phyloP scores from a whole-genome alignment of 2,329 filamentous ascomycete species.

The Neopestalotiopsis rosae region DNA sequence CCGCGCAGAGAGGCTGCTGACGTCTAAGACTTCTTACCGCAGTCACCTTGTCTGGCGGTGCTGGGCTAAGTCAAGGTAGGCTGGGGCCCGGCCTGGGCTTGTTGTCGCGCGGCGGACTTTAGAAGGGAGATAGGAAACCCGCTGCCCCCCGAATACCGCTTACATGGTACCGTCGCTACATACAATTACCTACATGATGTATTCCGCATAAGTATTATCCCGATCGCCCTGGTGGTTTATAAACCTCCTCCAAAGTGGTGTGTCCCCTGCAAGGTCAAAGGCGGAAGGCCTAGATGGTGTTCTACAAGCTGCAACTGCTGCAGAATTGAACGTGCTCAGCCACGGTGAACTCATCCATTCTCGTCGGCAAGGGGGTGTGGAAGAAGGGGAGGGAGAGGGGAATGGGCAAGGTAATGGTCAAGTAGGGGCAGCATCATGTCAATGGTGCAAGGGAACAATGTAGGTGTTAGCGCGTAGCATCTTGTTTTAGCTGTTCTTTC shows the following conservation, averaged over 20 bases:
- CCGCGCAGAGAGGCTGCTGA: background rate
- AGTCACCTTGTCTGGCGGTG: conserved; percentile 2
- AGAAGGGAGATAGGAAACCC: background rate
- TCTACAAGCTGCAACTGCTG: background rate
- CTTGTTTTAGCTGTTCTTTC: conserved; percentile 20
- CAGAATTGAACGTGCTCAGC: background rate
- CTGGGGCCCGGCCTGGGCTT: background rate
- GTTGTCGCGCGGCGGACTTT: background rate
- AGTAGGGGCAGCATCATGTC: background rate
- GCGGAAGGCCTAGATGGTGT: background rate
- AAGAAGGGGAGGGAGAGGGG: background rate
- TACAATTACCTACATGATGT: too few relatives aligned
- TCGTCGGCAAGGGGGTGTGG: background rate
- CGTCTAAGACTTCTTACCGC: background rate
- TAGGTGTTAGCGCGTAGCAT: conserved; percentile 21
- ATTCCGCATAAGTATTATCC: background rate
- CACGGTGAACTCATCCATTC: background rate
- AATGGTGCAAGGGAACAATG: background rate
- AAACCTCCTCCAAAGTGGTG: background rate
- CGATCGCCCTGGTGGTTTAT: background rate
- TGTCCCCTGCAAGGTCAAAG: background rate
- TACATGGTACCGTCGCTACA: too few relatives aligned
- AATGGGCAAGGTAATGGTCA: background rate
- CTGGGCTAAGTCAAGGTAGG: background rate
- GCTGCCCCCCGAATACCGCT: background rate